Conservation (phyloP, 345 rosid species). For the Populus tremula region DNA sequence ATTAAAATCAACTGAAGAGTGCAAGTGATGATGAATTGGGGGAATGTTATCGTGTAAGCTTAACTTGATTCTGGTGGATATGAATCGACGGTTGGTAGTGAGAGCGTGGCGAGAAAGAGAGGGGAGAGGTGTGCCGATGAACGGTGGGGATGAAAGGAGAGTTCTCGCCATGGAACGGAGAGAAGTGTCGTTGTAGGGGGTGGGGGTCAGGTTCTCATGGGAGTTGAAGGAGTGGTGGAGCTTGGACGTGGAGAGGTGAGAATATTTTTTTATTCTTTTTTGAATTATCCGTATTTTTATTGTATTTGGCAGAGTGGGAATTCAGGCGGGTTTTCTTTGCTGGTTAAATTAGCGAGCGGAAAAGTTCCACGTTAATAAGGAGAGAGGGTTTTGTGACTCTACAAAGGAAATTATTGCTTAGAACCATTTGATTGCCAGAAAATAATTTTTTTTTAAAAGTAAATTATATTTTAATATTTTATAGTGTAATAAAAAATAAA, state of each 20-base stretch:
- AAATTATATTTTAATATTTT: too few species aligned
- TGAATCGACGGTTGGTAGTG: slow-evolving; percentile 45
- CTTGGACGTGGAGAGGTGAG: background rate
- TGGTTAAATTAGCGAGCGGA: background rate
- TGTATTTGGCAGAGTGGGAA: background rate
- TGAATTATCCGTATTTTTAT: background rate
- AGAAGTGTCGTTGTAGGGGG: background rate
- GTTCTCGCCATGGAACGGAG: slow-evolving; percentile 66
- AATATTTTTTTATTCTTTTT: background rate
- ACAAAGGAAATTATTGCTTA: too few species aligned
- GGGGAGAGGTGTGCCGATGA: slow-evolving; percentile 57
- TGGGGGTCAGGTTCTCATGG: slow-evolving; percentile 24
- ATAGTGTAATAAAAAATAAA: too few species aligned
- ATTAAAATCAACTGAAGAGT: slow-evolving; percentile 50
- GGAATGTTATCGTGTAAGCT: slow-evolving; percentile 69
- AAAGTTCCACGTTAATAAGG: background rate
- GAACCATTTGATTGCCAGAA: too few species aligned
- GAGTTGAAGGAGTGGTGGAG: slow-evolving; percentile 19
- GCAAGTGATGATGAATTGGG: slow-evolving; percentile 46
- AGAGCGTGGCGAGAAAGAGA: slow-evolving; percentile 45
- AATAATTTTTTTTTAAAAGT: too few species aligned
- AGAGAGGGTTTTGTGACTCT: too few species aligned
- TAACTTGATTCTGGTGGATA: slow-evolving; percentile 52
- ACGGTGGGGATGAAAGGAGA: slow-evolving; percentile 71
- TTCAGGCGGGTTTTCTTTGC: background rate